Evolutionary conservation across 441 rosid genomes (phyloP).

Genomic region (Theobroma grandiflorum): DNA sequence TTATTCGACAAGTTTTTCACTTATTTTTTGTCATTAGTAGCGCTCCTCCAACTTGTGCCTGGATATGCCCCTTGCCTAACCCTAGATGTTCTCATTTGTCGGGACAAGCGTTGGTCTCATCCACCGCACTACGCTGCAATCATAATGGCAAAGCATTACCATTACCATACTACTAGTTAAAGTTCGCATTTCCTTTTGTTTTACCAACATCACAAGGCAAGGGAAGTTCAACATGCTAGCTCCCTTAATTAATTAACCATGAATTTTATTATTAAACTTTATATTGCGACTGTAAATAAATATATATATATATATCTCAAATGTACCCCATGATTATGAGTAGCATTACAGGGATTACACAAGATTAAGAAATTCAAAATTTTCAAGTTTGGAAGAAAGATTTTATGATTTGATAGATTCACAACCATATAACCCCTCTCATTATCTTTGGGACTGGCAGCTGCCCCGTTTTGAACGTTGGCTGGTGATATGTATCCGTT

Average conservation of each 20-base stretch:
- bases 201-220: not conserved
- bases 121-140: not conserved
- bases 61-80: conserved; percentile 1
- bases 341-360: not conserved
- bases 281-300: not conserved
- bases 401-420: conserved; percentile 14
- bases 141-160: not conserved
- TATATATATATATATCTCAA: not conserved
- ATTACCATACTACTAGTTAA: too few relatives aligned
- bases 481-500: not conserved
- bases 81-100: not conserved
- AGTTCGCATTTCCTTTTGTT: not conserved
- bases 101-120: not conserved
- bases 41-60: too few relatives aligned
- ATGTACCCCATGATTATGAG: not conserved
- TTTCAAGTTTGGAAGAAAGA: not conserved
- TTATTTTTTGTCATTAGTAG: too few relatives aligned
- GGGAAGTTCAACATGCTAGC: not conserved
- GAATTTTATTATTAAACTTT: not conserved
- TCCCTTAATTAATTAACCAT: not conserved
- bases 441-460: not conserved
- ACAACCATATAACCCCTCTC: not conserved
- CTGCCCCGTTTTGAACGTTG: conserved; percentile 3
- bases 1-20: not conserved
- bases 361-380: not conserved